Evolutionary conservation across 148 eudicot species (phyloP), one percentile per base, ranked within the genome.

Genomic region (Tetragonia tetragonoides): DNA sequence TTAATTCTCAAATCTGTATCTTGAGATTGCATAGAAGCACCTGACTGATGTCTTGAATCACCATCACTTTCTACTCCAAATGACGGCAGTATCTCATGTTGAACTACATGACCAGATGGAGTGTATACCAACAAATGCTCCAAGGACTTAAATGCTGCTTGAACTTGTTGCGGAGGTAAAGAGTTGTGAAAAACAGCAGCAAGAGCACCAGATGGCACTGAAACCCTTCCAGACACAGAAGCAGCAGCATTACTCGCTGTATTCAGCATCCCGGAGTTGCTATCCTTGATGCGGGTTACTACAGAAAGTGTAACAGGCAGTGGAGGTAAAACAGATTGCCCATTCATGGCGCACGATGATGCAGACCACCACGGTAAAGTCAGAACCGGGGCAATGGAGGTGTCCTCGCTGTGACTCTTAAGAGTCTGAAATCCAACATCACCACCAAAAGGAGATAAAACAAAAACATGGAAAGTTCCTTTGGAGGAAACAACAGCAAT

Each of bases 131-230:
- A 79, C 54, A 86, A 79, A 76, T 83, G 81, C 81, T 83, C 84
- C 74, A 86, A 76, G 39, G 83, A 70, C 21, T 76, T 79, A 47
- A 70, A 28, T 54, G 39, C 72, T 68, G 70, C 59, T 20, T 74
- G 80, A 72, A 60, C 66, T 53, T 65, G 61, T 34, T 28, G 79
- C 38, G 41, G n/a, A 57, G 80, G 57, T 37, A 70, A 49, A 3
- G 83, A 81, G 75, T 79, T 71, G 83, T 83, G 88, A 69, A 86
- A 86, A 63, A 73, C 81, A 74, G 86, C 88, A 86, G 88, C 81
- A 76, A 83, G 79, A 57, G 86, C 88, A 61, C 84, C 88, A 70
- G 82, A 79, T 41, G 86, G 83, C 73, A 77, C 71, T 60, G 82
- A 72, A 78, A 70, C 73, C 73, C 68, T 83, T 44, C 88, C 88